A percentile compares a stretch with the other conserved stretches of the same genome.
These are phyloP conservation scores for Rhizopogon salebrosus DNA, from an alignment of 768 basidiomycete species.

Conservation along the genomic window DNA sequence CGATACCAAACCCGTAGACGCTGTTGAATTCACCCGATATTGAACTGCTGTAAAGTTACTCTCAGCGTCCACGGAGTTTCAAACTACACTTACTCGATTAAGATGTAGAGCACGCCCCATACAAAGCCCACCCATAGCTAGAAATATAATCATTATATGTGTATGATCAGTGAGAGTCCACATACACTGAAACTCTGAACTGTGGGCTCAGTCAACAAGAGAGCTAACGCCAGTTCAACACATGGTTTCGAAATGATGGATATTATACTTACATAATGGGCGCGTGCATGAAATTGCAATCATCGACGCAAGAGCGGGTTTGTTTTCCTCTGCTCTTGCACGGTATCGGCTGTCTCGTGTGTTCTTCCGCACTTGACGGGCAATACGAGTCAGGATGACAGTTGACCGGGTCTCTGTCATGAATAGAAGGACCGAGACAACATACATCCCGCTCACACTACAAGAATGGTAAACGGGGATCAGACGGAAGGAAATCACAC, in stretches of 20 bases:
- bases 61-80: background rate
- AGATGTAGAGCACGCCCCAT: conserved; percentile 71
- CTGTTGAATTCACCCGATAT: conserved; percentile 49
- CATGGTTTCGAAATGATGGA: background rate
- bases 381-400: conserved; percentile 64
- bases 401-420: conserved; percentile 72
- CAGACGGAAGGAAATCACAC: conserved; percentile 3
- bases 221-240: conserved; percentile 7
- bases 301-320: conserved; percentile 46
- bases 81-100: conserved; percentile 45
- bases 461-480: background rate
- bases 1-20: conserved; percentile 56
- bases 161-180: background rate
- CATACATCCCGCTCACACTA: conserved; percentile 49
- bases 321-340: conserved; percentile 60
- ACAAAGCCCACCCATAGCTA: conserved; percentile 71
- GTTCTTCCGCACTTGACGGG: conserved; percentile 56
- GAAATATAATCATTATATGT: conserved; percentile 1
- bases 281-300: conserved; percentile 69
- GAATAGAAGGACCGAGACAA: conserved; percentile 45
- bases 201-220: conserved; percentile 54
- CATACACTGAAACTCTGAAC: conserved; percentile 70
- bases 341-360: conserved; percentile 61
- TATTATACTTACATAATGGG: conserved; percentile 55
- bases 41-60: conserved; percentile 33